These are phyloP conservation scores for Cynanchum wilfordii DNA, from an alignment of 257 asterid genomes.

Conservation along the genomic window DNA sequence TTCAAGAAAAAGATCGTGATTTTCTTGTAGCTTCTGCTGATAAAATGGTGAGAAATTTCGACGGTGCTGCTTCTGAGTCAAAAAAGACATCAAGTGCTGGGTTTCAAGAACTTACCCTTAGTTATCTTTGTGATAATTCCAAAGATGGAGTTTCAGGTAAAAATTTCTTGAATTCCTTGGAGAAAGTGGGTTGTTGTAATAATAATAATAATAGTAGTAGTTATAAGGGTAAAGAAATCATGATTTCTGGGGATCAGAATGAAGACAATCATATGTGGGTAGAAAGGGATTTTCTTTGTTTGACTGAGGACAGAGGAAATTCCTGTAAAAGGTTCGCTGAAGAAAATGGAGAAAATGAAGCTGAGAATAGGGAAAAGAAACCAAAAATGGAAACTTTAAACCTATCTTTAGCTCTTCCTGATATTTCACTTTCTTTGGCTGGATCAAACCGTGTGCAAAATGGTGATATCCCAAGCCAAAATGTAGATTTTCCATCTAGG, in stretches of 20 bases:
- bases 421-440: slow-evolving; percentile 67
- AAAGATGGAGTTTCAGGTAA: slow-evolving; percentile 52
- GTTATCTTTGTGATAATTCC: slow-evolving; percentile 75
- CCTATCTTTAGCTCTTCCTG: slow-evolving; percentile 74
- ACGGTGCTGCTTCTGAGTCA: slow-evolving; percentile 29
- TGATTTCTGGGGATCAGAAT: slow-evolving; percentile 55
- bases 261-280: slow-evolving; percentile 50
- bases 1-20: slow-evolving; percentile 47
- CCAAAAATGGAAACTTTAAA: slow-evolving; percentile 74
- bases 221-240: slow-evolving; percentile 64
- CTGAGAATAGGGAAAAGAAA: slow-evolving; percentile 61
- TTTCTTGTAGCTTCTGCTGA: slow-evolving; percentile 46
- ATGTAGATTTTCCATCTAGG: slow-evolving; percentile 51
- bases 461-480: slow-evolving; percentile 41
- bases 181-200: slow-evolving; percentile 23
- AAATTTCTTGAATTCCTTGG: slow-evolving; percentile 43
- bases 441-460: slow-evolving; percentile 63
- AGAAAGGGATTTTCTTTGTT: slow-evolving; percentile 76
- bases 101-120: slow-evolving; percentile 72
- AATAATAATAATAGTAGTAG: slow-evolving; percentile 21
- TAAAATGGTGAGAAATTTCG: slow-evolving; percentile 43
- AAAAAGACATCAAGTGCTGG: slow-evolving; percentile 41
- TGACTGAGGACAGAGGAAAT: slow-evolving; percentile 49
- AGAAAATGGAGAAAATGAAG: slow-evolving; percentile 39
- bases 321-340: slow-evolving; percentile 59